phyloP scores from a whole-genome alignment of 2,329 filamentous ascomycete genomes.

The Teratosphaeriaceae sp. region DNA sequence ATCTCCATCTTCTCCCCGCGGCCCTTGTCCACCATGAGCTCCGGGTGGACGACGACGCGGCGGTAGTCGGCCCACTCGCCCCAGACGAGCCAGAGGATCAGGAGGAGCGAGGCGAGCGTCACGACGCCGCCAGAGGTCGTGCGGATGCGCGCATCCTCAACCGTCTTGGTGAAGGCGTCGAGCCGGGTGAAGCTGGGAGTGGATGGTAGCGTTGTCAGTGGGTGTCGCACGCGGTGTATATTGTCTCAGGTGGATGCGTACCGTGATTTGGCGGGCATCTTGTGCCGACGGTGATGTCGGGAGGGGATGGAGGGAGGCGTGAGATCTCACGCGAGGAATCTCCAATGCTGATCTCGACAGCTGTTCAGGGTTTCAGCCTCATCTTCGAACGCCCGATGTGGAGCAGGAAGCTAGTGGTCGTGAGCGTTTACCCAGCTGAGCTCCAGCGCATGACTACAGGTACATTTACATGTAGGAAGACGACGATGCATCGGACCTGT shows the following conservation, averaged over 20 bases:
- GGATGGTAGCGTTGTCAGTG: constrained; percentile 57
- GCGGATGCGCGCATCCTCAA: constrained; percentile 93
- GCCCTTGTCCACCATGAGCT: constrained; percentile 93
- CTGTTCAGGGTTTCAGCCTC: background rate
- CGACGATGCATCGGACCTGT: too few relatives aligned
- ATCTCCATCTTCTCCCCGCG: constrained; percentile 99
- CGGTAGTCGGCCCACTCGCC: constrained; percentile 96
- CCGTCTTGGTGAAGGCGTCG: constrained; percentile 98
- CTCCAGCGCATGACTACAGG: too few relatives aligned
- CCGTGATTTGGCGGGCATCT: background rate
- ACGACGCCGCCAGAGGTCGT: constrained; percentile 94
- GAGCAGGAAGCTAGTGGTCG: too few relatives aligned
- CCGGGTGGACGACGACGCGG: constrained; percentile 76
- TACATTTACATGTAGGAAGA: too few relatives aligned
- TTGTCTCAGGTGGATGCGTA: too few relatives aligned
- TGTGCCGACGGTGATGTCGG: background rate
- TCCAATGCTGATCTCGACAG: background rate
- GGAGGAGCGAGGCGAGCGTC: constrained; percentile 80
- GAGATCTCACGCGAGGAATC: too few relatives aligned
- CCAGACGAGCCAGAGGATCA: constrained; percentile 83
- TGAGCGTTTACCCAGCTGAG: too few relatives aligned
- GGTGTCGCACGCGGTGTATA: background rate
- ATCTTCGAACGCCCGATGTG: too few relatives aligned
- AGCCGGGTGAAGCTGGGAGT: constrained; percentile 95
- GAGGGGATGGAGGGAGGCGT: background rate